Base-by-base conservation (phyloP, 306 rosid species). In the Alnus rubra region DNA sequence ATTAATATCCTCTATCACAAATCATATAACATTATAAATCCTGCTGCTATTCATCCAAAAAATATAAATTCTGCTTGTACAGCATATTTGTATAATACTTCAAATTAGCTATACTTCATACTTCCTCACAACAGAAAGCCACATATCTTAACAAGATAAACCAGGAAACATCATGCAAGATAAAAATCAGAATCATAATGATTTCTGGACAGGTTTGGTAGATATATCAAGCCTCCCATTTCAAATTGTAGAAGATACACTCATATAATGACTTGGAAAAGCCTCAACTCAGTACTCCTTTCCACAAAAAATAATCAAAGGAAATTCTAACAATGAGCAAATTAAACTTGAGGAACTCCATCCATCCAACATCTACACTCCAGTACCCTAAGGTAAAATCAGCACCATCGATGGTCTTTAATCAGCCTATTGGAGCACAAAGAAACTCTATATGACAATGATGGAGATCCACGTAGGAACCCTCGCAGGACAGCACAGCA, bases 331-430 rank as follows among this genome's bases (percentile, higher is more conserved):
- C 72, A 39, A 67, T 42, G n/a, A 9, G 47, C 16, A 35, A 64
- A 28, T 4, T 28, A 11, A 18, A 67, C 4, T 67, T 67, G 50
- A 18, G 31, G 16, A 19, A 18, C 52, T 48, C 23, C 50, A 15
- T 12, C 45, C 52, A 69, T 30, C 31, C n/a, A 55, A 50, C 49
- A 58, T 76, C 48, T 79, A 73, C 78, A 73, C 73, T 55, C 74
- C 82, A 58, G 50, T 42, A 73, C 8, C 68, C 37, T 7, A 14
- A n/a, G 7, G 8, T 3, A 84, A 59, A 72, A 69, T 44, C 33
- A 14, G 14, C 53, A 73, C 37, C 70, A 51, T 69, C 9, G 55
- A 45, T 60, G 10, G 51, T 47, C 42, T 67, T n/a, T 42, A 39
- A 67, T n/a, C 31, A n/a, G 15, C 44, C 28, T 4, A 67, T 7